Base-by-base conservation (phyloP, 805 yeast species). In the Candida alai region DNA sequence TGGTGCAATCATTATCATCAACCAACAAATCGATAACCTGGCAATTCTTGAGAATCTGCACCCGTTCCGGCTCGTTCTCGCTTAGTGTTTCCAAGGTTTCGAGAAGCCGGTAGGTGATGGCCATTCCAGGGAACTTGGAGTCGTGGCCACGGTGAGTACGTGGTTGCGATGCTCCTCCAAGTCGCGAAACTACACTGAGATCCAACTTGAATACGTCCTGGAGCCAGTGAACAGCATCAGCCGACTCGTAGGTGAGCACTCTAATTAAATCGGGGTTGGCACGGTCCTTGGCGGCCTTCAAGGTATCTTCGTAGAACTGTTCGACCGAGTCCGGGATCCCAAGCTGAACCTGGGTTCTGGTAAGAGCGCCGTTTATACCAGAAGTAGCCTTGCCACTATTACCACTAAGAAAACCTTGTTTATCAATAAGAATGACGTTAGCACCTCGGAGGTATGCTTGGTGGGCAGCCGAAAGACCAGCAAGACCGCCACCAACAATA, bases 121-220 rank as follows among this genome's bases (percentile, higher is more conserved):
- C 80, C 74, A 74, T 74, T 1, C 84, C 84, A 2, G 84, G 84
- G 33, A 77, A 76, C 40, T 73, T 66, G 13, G 77, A 70, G 40
- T 76, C 82, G 32, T 74, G 71, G 1, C 94, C 89, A 46, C 94
- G 70, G 54, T 85, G 95, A 1, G 95, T 85, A 54, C 95, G 68
- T 14, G 86, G 78, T 32, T 70, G 76, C 1, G 88, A 78, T 51
- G 85, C 94, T 3, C 95, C 95, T 18, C 95, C 95, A 27, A 85
- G 58, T 46, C 84, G 74, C n/a, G 85, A 73, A 9, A 85, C 82
- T 11, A 79, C 65, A 6, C 83, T 71, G 36, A 85, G 60, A 46
- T 80, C 84, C 32, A 84, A 59, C 5, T 67, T 70, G 45, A 84
- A 76, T 4, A 68, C 72, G 19, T 73, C 68, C 44, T 80, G 82